Conservation (phyloP, 2,329 filamentous ascomycete species). For the Colletotrichum lentis region DNA sequence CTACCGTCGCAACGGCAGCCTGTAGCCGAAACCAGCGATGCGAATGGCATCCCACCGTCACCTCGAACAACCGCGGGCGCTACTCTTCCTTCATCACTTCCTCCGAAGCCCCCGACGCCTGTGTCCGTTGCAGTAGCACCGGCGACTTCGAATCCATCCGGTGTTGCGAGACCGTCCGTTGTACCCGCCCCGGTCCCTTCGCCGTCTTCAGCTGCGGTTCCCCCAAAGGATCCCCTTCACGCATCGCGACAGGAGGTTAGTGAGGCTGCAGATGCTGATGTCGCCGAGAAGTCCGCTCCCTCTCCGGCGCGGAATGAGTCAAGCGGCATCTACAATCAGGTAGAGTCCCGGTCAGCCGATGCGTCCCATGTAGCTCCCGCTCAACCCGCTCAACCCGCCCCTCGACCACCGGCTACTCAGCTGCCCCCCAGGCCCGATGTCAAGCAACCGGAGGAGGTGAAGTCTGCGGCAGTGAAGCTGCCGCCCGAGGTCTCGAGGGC, state of each 20-base stretch:
- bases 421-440: constrained; percentile 44
- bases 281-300: background rate
- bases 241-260: constrained; percentile 28
- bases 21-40: background rate
- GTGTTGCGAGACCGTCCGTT: constrained; percentile 7
- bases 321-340: constrained; percentile 19
- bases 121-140: constrained; percentile 1
- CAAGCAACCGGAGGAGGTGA: constrained; percentile 44
- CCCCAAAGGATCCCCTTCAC: constrained; percentile 25
- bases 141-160: constrained; percentile 13
- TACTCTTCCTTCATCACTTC: constrained; percentile 3
- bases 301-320: background rate
- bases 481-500: constrained; percentile 49
- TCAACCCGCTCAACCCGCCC: background rate
- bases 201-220: background rate
- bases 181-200: background rate
- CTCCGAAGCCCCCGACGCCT: constrained; percentile 27
- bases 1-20: constrained; percentile 16
- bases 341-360: constrained; percentile 12
- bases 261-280: background rate
- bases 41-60: constrained; percentile 15
- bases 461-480: constrained; percentile 45
- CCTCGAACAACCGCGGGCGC: constrained; percentile 11
- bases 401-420: constrained; percentile 5
- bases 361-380: background rate